Evolutionary conservation across 1,139 yeast genomes (phyloP), one percentile per base, ranked within the genome.

Genomic region (Spencermartinsiella ligniputridi): DNA sequence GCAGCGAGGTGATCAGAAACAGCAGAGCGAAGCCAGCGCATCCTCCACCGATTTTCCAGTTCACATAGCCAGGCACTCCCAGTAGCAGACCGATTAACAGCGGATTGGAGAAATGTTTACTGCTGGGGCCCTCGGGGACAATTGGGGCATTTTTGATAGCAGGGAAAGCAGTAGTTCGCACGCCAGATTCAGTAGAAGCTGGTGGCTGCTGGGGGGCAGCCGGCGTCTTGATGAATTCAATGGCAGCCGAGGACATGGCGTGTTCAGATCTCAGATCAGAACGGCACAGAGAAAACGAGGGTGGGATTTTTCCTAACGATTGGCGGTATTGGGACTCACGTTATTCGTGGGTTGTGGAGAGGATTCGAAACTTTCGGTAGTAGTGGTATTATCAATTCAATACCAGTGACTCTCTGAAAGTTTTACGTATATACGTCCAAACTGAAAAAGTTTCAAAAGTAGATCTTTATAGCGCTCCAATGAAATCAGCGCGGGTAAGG

Each of bases 51-150:
- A 87, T 53, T 63, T 80, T 82, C 55, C 79, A 72, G 46, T 81
- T 72, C 49, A 84, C 62, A 60, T 77, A 81, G 54, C 61, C 76
- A 12, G 97, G 96, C 42, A 85, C 66, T 37, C 76, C 74, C n/a
- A 73, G 59, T 50, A 84, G 57, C 38, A 83, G 62, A 1, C 73
- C 70, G 21, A 74, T 47, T 52, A 88, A 62, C n/a, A 77, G 64
- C 53, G 62, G 58, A 67, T 88, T 89, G 66, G 79, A 77, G 68
- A 89, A 88, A 56, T 81, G 78, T 59, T 79, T 80, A 35, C 89
- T 74, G 21, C 95, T 90, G 4, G 96, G 88, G 36, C 96, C 97
- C 64, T 88, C 97, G 5, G 95, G 96, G 32, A 95, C 89, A 53
- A 87, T 72, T 19, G 90, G 90, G 9, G 94, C 95, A 63, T 88